Conservation (phyloP, 2,329 filamentous ascomycete genomes). For the Alternaria atra region DNA sequence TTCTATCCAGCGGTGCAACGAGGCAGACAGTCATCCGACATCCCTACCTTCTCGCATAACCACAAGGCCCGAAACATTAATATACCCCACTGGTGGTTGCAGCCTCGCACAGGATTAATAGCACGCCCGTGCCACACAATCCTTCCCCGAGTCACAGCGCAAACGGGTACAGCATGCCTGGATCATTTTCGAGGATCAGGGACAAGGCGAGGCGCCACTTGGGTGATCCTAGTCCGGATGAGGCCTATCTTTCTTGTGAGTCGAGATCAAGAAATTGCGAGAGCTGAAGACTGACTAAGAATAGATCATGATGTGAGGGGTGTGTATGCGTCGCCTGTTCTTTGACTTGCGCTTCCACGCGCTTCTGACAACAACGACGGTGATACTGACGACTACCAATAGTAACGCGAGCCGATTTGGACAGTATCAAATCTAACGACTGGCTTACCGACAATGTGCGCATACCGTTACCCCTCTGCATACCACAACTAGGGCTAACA, state of each 20-base stretch:
- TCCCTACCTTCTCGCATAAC: slow-evolving; percentile 4
- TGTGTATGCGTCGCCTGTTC: slow-evolving; percentile 54
- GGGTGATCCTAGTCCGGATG: slow-evolving; percentile 62
- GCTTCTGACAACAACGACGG: neutral
- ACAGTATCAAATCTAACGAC: slow-evolving; percentile 80
- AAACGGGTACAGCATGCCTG: slow-evolving; percentile 26
- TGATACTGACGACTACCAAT: slow-evolving; percentile 32
- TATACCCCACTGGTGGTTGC: neutral
- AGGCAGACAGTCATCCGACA: slow-evolving; percentile 25
- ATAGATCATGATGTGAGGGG: slow-evolving; percentile 72
- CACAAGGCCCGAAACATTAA: neutral
- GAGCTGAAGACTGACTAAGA: slow-evolving; percentile 28
- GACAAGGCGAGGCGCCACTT: slow-evolving; percentile 41
- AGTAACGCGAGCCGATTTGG: slow-evolving; percentile 91
- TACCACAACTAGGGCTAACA: slow-evolving; percentile 8
- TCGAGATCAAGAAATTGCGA: slow-evolving; percentile 25
- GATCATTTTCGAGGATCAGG: slow-evolving; percentile 33
- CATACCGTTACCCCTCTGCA: neutral
- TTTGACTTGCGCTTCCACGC: slow-evolving; percentile 16
- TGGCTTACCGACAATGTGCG: slow-evolving; percentile 95
- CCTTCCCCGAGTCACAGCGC: neutral
- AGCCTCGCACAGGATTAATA: slow-evolving; percentile 4
- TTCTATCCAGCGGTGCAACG: slow-evolving; percentile 10
- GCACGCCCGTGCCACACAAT: slow-evolving; percentile 4
- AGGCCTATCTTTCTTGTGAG: slow-evolving; percentile 76